Evolutionary conservation across 306 rosid genomes (phyloP), one percentile per base, ranked within the genome.

Genomic region (Sicyos edulis): DNA sequence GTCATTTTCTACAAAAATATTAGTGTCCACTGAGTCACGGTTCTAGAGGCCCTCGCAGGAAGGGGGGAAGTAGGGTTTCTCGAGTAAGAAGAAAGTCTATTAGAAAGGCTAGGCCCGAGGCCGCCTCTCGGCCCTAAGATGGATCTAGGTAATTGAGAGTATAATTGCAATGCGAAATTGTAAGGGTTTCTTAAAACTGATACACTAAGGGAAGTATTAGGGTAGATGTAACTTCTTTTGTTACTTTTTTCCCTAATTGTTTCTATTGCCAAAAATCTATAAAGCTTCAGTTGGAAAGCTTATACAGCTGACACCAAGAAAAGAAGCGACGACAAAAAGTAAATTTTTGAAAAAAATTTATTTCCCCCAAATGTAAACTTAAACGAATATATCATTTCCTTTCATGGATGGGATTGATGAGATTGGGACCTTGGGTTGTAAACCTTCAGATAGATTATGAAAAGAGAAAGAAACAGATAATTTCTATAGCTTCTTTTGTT

Each of bases 391-490:
- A 65, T 17, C 15, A 42, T 65, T 40, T 45, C 17, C 51, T 65
- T 44, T 45, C 71, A 65, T 44, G n/a, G 71, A 65, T 65, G 71
- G 16, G 29, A 65, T 65, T 5, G 34, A 45, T 10, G 32, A 11
- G 54, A 14, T 32, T 32, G 67, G n/a, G 13, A 29, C 47, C 20
- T 61, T 3, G 20, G 8, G 67, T 61, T 32, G 14, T 7, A 15
- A 24, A 14, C 5, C 47, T 29, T 32, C 19, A 14, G 40, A 57
- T 57, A 57, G 66, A 29, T 61, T 34, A 29, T 32, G 1, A 60
- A 34, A 61, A 16, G 21, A 24, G 68, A 34, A 16, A 22, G 10
- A 11, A 6, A 52, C 0, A 24, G 11, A 15, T 4, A 32, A 24
- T 15, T 26, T 11, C 4, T 13, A 26, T 24, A 2, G 9, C 8